Conservation (phyloP, 192 early-diverging fungal genomes). For the Oehlia diaphana region DNA sequence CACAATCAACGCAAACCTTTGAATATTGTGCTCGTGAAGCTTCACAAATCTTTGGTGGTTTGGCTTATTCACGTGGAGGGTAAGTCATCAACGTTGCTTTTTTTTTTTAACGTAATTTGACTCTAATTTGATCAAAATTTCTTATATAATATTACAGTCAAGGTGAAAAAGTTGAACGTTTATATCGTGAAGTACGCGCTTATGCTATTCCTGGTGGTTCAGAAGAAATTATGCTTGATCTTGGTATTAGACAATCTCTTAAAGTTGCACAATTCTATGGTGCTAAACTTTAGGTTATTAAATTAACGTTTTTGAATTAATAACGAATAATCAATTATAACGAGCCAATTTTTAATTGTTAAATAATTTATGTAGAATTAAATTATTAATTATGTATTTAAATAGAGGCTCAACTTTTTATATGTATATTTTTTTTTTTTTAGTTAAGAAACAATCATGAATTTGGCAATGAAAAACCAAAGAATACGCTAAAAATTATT, state of each 20-base stretch:
- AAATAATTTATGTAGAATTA: no score
- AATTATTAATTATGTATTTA: no score
- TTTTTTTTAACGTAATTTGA: slow-evolving; percentile 11
- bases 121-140: neutral
- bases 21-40: slow-evolving; percentile 89
- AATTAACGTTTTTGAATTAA: neutral
- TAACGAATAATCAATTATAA: neutral
- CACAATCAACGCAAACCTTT: slow-evolving; percentile 81
- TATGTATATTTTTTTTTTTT: no score
- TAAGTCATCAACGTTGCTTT: slow-evolving; percentile 19
- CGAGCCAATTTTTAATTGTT: no score
- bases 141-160: slow-evolving; percentile 38
- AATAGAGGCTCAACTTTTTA: no score
- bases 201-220: slow-evolving; percentile 85
- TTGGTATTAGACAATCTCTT: slow-evolving; percentile 76
- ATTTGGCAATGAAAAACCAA: no score
- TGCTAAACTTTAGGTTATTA: slow-evolving; percentile 47
- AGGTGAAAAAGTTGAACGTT: slow-evolving; percentile 75
- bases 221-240: slow-evolving; percentile 89
- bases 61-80: slow-evolving; percentile 76
- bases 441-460: no score
- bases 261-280: slow-evolving; percentile 79
- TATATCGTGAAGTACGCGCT: slow-evolving; percentile 83
- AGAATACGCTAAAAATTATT: no score
- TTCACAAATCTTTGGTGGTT: slow-evolving; percentile 88